phyloP scores from a whole-genome alignment of 169 alveolate genomes.

The Plasmodium gallinaceum region DNA sequence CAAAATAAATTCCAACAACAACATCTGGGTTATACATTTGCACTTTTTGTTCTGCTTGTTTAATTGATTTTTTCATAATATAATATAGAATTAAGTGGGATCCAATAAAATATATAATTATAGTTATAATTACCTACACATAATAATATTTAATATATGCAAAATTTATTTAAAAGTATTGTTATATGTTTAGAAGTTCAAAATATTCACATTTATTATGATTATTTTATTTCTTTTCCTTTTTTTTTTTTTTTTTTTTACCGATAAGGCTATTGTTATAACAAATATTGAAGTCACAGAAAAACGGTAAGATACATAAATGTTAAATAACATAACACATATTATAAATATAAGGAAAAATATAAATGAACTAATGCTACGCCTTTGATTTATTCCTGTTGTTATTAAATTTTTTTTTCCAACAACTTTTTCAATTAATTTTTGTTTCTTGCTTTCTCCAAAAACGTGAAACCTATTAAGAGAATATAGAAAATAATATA shows the following conservation, averaged over 20 bases:
- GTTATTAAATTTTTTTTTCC: slow-evolving; percentile 67
- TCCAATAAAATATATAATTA: slow-evolving; percentile 66
- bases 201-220: neutral
- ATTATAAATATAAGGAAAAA: slow-evolving; percentile 37
- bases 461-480: slow-evolving; percentile 61
- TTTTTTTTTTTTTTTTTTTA: slow-evolving; percentile 5
- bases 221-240: neutral
- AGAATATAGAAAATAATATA: slow-evolving; percentile 9
- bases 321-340: slow-evolving; percentile 70
- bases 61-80: slow-evolving; percentile 71
- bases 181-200: neutral
- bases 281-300: slow-evolving; percentile 9
- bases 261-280: slow-evolving; percentile 49
- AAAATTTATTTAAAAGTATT: neutral
- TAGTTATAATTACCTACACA: slow-evolving; percentile 21
- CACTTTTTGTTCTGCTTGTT: slow-evolving; percentile 74
- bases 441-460: slow-evolving; percentile 71
- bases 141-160: neutral
- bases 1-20: slow-evolving; percentile 71
- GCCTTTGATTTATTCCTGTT: slow-evolving; percentile 51
- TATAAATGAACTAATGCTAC: slow-evolving; percentile 43
- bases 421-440: slow-evolving; percentile 62
- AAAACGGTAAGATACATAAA: slow-evolving; percentile 52
- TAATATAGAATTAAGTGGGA: slow-evolving; percentile 60
- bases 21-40: slow-evolving; percentile 60